Conservation (phyloP, 208 protist species). For the Leptomonas pyrrhocoris region DNA sequence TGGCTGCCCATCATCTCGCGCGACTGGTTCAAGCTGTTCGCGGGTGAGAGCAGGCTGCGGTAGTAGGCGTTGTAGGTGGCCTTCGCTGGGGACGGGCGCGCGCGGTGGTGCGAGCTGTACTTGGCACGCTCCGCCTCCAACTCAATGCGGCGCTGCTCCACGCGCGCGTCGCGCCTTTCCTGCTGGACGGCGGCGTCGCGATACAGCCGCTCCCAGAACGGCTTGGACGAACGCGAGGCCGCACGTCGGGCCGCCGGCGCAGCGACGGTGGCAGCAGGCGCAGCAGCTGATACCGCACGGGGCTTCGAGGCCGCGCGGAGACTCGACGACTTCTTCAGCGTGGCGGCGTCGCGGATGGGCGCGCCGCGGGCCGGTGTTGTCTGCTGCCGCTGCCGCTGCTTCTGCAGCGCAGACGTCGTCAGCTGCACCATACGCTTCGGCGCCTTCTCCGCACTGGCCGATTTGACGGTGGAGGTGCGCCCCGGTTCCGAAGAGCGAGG, state of each 20-base stretch:
- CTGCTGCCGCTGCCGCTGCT: background rate
- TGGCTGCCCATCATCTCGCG: conserved; percentile 7
- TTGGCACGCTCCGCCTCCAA: conserved; percentile 13
- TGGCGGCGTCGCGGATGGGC: too few relatives aligned
- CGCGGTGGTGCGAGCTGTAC: conserved; percentile 1
- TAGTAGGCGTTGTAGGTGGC: conserved; percentile 20
- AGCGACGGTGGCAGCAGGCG: background rate
- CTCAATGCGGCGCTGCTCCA: conserved; percentile 24
- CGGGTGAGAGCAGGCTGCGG: conserved; percentile 16
- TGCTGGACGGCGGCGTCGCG: conserved; percentile 34
- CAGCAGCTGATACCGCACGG: conserved; percentile 1
- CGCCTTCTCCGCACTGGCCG: background rate
- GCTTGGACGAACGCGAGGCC: conserved; percentile 1
- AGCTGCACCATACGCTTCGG: conserved; percentile 5
- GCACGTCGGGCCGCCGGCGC: too few relatives aligned
- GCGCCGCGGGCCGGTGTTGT: background rate
- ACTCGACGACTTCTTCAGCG: background rate
- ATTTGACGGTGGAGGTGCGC: background rate
- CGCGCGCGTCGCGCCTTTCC: conserved; percentile 23
- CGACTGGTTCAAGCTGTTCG: conserved; percentile 7
- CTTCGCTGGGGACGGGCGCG: conserved; percentile 9
- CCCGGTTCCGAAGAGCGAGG: background rate
- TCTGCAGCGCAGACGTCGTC: background rate
- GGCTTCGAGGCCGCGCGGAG: conserved; percentile 6
- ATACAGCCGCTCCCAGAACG: conserved; percentile 55